These are phyloP conservation scores for Aeschynomene evenia DNA, from an alignment of 306 rosid species.

Conservation along the genomic window DNA sequence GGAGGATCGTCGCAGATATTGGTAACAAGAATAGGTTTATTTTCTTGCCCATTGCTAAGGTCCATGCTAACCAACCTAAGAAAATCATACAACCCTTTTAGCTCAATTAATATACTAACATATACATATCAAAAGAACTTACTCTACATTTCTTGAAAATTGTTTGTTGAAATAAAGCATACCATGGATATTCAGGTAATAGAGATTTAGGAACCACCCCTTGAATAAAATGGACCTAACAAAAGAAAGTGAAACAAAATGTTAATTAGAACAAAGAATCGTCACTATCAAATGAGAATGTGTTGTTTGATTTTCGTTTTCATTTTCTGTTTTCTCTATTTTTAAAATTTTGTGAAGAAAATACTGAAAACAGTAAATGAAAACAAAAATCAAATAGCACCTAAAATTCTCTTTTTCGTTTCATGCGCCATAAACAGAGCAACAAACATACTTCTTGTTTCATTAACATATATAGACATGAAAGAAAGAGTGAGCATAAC, in stretches of 20 bases:
- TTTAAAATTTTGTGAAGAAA: too few relatives aligned
- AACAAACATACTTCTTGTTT: too few relatives aligned
- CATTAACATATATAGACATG: not conserved
- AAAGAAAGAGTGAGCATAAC: not conserved
- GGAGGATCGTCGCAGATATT: not conserved
- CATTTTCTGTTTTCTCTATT: too few relatives aligned
- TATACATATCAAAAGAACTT: not conserved
- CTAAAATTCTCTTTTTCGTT: too few relatives aligned
- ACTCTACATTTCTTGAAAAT: not conserved
- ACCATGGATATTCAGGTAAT: not conserved
- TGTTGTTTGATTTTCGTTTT: too few relatives aligned
- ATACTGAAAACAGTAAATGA: too few relatives aligned
- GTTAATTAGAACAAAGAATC: not conserved
- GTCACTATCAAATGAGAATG: too few relatives aligned
- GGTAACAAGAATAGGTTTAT: not conserved
- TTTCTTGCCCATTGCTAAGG: conserved; percentile 1
- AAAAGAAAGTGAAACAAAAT: not conserved
- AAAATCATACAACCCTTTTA: not conserved
- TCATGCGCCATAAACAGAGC: too few relatives aligned
- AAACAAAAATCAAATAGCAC: too few relatives aligned
- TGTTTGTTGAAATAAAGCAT: not conserved
- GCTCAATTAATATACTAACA: not conserved
- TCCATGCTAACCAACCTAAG: conserved; percentile 7
- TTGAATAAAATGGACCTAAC: not conserved
- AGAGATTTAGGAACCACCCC: too few relatives aligned